Evolutionary conservation across 2,329 filamentous ascomycete species (phyloP), one percentile per base, ranked within the genome.

Genomic region (Talaromyces sp.): DNA sequence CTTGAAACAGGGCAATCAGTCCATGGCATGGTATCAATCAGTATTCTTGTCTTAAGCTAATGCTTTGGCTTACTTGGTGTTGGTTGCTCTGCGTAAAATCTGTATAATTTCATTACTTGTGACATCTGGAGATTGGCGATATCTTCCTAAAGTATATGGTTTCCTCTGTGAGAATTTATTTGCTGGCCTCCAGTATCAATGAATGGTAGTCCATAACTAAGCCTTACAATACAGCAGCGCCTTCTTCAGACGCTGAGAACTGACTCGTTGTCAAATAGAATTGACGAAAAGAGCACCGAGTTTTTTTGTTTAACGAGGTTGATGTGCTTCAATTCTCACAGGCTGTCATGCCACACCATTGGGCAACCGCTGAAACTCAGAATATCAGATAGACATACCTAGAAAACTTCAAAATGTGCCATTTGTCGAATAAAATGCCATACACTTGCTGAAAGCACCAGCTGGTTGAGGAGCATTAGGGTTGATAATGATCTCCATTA

Each of bases 401-500:
- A n/a, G 6, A 13, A 31, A 5, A 24, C 2, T 27, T 4, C 7
- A 2, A 24, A 9, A 49, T 24, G 13, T 24, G 7, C 27, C 27
- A 31, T 31, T 31, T 31, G 27, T 31, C 27, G 27, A 31, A 31
- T 31, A 37, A 11, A 1, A 37, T 37, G 9, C 35, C 9, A 13
- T 37, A 3, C 35, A 37, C 35, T 37, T 37, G 35, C 9, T 11
- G 11, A 37, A n/a, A 8, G 33, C 5, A 52, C 33, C 49, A 33
- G 49, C 24, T 52, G 49, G 16, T 31, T 16, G 47, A n/a, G 45
- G 37, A 45, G 24, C n/a, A n/a, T 31, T 65, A 62, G 59, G 58
- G 63, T 50, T 65, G 59, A 43, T n/a, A 3, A 60, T 9, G 22
- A 61, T 41, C 37, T n/a, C 37, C 62, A 37, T 13, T 43, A 39